Conservation (phyloP, 2,329 filamentous ascomycete genomes). For the Nothophaeocryptopus gaeumannii region DNA sequence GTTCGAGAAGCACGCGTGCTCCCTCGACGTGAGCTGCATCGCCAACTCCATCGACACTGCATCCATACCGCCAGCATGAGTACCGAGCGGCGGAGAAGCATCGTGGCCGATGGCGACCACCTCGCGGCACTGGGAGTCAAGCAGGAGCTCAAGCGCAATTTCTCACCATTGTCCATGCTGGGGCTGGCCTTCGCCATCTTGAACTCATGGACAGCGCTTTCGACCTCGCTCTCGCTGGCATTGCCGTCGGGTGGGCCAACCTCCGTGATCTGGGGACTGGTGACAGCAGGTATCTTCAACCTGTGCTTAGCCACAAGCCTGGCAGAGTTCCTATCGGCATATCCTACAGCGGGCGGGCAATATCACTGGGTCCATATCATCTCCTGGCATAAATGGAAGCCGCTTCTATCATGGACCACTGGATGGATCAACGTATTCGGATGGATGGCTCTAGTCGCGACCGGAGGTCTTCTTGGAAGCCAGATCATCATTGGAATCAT, state of each 20-base stretch:
- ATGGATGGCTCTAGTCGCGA: conserved; percentile 68
- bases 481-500: conserved; percentile 66
- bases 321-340: conserved; percentile 62
- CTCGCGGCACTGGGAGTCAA: conserved; percentile 57
- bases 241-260: conserved; percentile 69
- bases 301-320: conserved; percentile 66
- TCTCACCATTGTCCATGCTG: conserved; percentile 59
- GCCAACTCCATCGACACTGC: background rate
- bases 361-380: conserved; percentile 72
- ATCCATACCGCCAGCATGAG: background rate
- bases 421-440: conserved; percentile 73
- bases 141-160: conserved; percentile 58
- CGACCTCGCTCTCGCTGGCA: conserved; percentile 57
- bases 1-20: background rate
- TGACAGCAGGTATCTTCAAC: conserved; percentile 62
- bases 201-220: conserved; percentile 62
- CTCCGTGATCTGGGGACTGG: conserved; percentile 68
- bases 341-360: conserved; percentile 50
- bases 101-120: conserved; percentile 47
- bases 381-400: conserved; percentile 58
- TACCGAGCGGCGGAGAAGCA: conserved; percentile 9
- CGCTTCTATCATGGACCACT: conserved; percentile 65
- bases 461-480: conserved; percentile 64
- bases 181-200: conserved; percentile 62
- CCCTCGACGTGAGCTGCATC: background rate